Base-by-base conservation (phyloP, 768 basidiomycete genomes). In the Russula lepida region DNA sequence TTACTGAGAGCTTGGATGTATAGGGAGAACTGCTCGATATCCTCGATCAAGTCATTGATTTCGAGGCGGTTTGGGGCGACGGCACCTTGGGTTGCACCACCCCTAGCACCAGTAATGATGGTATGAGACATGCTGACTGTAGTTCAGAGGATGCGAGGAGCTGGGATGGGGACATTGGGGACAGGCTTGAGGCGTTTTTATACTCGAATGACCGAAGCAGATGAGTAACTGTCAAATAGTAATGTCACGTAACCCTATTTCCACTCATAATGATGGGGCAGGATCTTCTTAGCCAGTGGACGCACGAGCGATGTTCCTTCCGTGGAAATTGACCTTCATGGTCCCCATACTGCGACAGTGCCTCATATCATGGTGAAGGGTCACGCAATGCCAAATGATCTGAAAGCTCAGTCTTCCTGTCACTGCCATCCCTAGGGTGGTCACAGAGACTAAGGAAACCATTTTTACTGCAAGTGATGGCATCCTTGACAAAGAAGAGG, bases 1-100 rank as follows among this genome's bases (percentile, higher is more conserved):
- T 53, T 48, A 81, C 80, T 66, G 51, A 81, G 71, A 2, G 80
- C 80, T 62, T 80, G 79, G 46, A 82, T 69, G 61, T 78, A 82
- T 2, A 82, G 73, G 19, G 81, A 79, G 65, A 81, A 81, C 58
- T 77, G 74, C 50, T 77, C 72, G 15, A 72, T 68, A 55, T 77
- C 67, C 67, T 76, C 72, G 59, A 81, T 71, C 54, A 66, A 53
- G 43, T 58, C 59, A 17, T 58, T 39, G 46, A 66, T 66, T 39
- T 66, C 65, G 33, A 50, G 35, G 32, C 65, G 65, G 32, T 66
- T 66, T 8, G 65, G 63, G 12, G 65, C 63, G 6, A 15, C 12
- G 17, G 56, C 63, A 53, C 65, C 63, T n/a, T 17, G 32, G 12
- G 50, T 41, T 21, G 7, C 6, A 21, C 63, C 65, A 23, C 59